Percentiles rank a stretch among this genome's conserved stretches.
Conservation (phyloP, 83 land plant species). For the Diphasiastrum complanatum region DNA sequence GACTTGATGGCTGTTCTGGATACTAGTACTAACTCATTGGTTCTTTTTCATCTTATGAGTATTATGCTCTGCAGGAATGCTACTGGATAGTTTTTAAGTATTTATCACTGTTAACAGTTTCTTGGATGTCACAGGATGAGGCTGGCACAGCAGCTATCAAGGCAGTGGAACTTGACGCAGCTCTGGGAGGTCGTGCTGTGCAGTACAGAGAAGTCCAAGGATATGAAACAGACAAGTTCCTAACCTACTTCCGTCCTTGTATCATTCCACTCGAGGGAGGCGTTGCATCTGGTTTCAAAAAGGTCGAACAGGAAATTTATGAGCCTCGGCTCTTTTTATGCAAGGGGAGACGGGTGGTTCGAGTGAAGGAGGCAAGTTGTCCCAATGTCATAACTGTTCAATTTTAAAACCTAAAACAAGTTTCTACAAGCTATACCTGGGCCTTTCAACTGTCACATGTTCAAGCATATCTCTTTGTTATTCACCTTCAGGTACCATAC, state of each 20-base stretch:
- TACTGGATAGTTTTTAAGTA: no score
- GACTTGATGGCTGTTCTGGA: no score
- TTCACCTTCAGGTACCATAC: constrained; percentile 75
- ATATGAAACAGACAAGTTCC: constrained; percentile 82
- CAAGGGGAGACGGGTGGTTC: constrained; percentile 72
- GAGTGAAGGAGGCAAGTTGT: constrained; percentile 67
- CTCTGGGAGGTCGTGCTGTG: constrained; percentile 91
- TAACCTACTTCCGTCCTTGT: constrained; percentile 94
- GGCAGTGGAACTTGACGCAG: constrained; percentile 90
- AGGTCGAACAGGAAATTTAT: constrained; percentile 60
- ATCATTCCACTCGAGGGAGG: constrained; percentile 94
- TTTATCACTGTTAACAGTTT: no score
- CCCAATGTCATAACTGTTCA: neutral
- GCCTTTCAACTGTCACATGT: neutral
- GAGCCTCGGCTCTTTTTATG: constrained; percentile 77
- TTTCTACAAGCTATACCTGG: neutral
- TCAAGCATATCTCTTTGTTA: neutral
- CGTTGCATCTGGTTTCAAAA: constrained; percentile 86
- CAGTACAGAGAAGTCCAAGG: constrained; percentile 95
- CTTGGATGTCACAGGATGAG: constrained; percentile 98
- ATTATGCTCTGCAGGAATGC: no score
- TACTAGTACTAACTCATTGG: no score
- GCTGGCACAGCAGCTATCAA: constrained; percentile 95
- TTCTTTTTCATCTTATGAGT: no score
- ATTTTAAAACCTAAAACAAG: neutral